phyloP scores from a whole-genome alignment of 2,329 filamentous ascomycete genomes.

The Stachybotrys chlorohalonatus region DNA sequence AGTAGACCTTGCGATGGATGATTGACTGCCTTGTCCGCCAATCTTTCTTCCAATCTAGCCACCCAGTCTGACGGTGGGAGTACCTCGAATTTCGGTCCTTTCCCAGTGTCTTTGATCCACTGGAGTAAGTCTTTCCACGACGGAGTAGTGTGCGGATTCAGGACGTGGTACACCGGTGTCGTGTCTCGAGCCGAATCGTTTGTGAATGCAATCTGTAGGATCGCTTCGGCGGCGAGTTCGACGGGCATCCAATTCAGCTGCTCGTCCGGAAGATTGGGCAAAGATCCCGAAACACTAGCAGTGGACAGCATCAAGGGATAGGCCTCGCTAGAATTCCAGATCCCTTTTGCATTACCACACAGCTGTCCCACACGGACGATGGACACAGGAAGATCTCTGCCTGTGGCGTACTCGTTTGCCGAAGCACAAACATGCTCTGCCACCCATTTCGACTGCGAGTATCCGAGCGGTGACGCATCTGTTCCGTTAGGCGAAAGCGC shows the following conservation, averaged over 20 bases:
- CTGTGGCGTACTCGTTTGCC: conserved; percentile 18
- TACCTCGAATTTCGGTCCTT: conserved; percentile 1
- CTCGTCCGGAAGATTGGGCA: conserved; percentile 10
- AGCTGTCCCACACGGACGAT: conserved; percentile 42
- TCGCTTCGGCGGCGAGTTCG: conserved; percentile 30
- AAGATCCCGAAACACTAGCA: conserved; percentile 28
- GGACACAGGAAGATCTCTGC: conserved; percentile 4
- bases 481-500: conserved; percentile 4
- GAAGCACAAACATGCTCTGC: conserved; percentile 26
- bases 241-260: conserved; percentile 40
- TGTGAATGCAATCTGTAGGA: conserved; percentile 23
- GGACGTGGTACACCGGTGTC: conserved; percentile 11
- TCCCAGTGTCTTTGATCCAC: conserved; percentile 6
- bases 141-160: conserved; percentile 10
- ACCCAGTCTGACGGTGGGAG: conserved; percentile 8
- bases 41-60: conserved; percentile 4
- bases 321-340: conserved; percentile 43
- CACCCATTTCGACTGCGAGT: conserved; percentile 32
- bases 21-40: neutral
- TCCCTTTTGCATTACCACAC: conserved; percentile 34
- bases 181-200: no score
- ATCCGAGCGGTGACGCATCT: conserved; percentile 28
- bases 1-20: conserved; percentile 14
- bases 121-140: conserved; percentile 11
- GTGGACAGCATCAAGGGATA: conserved; percentile 42